Evolutionary conservation across 495 filamentous ascomycete species (phyloP).

Genomic region (Penicillium paxilli): DNA sequence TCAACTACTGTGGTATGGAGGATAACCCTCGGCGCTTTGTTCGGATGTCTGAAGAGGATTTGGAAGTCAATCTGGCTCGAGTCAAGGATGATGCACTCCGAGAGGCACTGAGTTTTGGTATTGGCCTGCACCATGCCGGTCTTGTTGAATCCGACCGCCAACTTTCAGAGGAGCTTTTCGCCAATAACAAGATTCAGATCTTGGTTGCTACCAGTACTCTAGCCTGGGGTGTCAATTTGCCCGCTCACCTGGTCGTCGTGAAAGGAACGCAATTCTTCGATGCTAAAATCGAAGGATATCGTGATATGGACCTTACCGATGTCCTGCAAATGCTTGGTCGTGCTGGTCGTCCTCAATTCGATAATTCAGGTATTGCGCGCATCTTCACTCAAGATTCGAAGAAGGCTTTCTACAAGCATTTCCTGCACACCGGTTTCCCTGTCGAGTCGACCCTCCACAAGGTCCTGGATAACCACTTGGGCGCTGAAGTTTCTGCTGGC

Average conservation of each 20-base stretch:
- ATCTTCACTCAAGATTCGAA: conserved; percentile 98
- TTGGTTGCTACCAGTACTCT: conserved; percentile 95
- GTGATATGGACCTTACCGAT: conserved; percentile 98
- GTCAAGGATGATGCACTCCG: conserved; percentile 91
- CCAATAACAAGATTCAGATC: conserved; percentile 97
- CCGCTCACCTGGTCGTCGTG: conserved; percentile 94
- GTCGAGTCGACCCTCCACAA: conserved; percentile 96
- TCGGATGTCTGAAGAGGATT: conserved; percentile 90
- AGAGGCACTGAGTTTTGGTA: conserved; percentile 92
- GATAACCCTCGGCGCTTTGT: conserved; percentile 94
- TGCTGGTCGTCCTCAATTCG: conserved; percentile 95
- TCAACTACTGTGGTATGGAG: conserved; percentile 98
- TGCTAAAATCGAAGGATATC: conserved; percentile 95
- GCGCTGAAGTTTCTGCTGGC: conserved; percentile 90
- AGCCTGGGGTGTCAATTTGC: conserved; percentile 98
- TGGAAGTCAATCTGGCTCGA: conserved; percentile 75
- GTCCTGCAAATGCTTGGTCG: conserved; percentile 98
- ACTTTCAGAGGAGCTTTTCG: conserved; percentile 88
- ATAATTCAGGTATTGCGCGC: conserved; percentile 88
- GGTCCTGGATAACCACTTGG: conserved; percentile 94
- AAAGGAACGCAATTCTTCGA: conserved; percentile 99
- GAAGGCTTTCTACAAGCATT: conserved; percentile 99
- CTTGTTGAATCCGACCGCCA: conserved; percentile 91
- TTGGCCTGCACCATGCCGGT: conserved; percentile 96
- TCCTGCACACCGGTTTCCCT: conserved; percentile 95